Evolutionary conservation across 2,329 filamentous ascomycete species (phyloP), one percentile per base, ranked within the genome.

Genomic region (Fusarium continuum): DNA sequence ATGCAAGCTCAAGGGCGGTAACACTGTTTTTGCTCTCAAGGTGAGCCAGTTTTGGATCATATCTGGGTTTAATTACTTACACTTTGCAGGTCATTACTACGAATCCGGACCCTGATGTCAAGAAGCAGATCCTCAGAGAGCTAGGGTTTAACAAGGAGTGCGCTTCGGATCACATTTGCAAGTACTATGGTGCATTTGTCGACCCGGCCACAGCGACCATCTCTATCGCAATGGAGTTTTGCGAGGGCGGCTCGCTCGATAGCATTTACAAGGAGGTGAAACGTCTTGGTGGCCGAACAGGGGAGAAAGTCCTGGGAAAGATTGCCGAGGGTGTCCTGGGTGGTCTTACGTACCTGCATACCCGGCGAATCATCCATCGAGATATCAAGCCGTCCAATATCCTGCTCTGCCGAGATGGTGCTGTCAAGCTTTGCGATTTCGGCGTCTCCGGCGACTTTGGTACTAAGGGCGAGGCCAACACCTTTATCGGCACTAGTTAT

Each of bases 301-400:
- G 95, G 67, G 95, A 99, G 76, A 99, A 98, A 75, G 95, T 99
- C 2, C 83, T 99, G 5, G 95, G 95, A 64, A 98, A 98, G 80
- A 91, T 99, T 38, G 93, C 95, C 35, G 95, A 98, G 76, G 95
- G 94, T 50, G 94, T 99, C 5, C 81, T 99, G 50, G 92, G 93
- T 70, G 95, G 95, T 20, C 81, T 99, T 60, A 98, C 93, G 8
- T 99, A 99, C 78, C 87, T 99, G 8, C 92, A 98, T 80, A 90
- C 90, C 71, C 91, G 94, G 74, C 95, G 96, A 77, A 99, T 99
- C 77, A 98, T 99, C 71, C 95, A 99, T 78, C 89, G 95, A 79
- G 95, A 99, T 74, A 99, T 99, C 82, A 99, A 99, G 78, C 95
- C 95, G 2, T 96, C 91, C 62, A 99, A 99, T 76, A 98, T 99